Evolutionary conservation across 169 alveolate species (phyloP), one percentile per base, ranked within the genome.

Genomic region (Theileria parva): DNA sequence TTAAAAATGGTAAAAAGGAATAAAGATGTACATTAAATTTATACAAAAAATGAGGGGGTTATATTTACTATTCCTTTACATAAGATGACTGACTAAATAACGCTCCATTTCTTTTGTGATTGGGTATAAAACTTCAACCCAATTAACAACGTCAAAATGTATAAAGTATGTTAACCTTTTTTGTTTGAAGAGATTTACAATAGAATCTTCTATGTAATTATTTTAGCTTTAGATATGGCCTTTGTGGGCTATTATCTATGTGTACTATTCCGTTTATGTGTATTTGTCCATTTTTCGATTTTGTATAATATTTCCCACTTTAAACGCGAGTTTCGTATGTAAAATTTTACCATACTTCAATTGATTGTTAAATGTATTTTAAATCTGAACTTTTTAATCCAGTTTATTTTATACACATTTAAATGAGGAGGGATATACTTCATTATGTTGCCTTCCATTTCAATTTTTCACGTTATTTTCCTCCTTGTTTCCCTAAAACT

Each of bases 371-470:
- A 63, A 63, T 21, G 39, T 39, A 63, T 0, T 63, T 63, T 21
- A 23, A 63, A 27, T 63, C 48, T 15, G 53, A 27, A n/a, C 19
- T 27, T 30, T 15, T 30, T 17, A 6, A 27, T 63, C 71, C 48
- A 63, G 53, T 63, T 63, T 63, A 23, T 63, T 17, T 15, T 4
- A 11, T 28, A 63, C 71, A 63, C 71, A 63, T 63, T 15, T 63
- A 63, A 63, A 63, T 63, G 71, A 63, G 5, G 23, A 30, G 27
- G 25, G 32, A 63, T 63, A 23, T 63, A 28, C 15, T 15, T 3
- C 37, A 63, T 63, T 63, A 63, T 63, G 71, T 63, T 63, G 32
- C 71, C 71, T 63, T 63, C 71, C 32, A 63, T 63, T 63, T 21
- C 25, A 27, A n/a, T 30, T n/a, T 63, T n/a, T 0, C 23, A 23